These are phyloP conservation scores for Samsoniella hepiali DNA, from an alignment of 2,329 filamentous ascomycete genomes.

Conservation along the genomic window DNA sequence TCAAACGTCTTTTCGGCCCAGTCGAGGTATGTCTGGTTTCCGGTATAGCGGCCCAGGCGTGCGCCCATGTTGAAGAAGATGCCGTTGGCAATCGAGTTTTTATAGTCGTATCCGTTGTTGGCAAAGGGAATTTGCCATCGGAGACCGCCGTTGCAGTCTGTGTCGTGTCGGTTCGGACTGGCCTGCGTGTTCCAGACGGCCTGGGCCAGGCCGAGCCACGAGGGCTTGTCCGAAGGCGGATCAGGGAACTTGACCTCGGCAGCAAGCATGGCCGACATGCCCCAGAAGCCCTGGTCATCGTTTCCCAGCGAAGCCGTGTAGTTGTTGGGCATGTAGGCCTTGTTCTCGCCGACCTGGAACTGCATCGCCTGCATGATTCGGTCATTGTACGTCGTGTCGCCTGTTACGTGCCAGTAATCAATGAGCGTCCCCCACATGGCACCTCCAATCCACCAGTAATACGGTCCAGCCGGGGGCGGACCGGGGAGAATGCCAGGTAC, in stretches of 20 bases:
- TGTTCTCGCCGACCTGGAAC: conserved; percentile 50
- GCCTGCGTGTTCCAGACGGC: conserved; percentile 61
- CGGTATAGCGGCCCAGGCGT: conserved; percentile 67
- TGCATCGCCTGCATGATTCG: conserved; percentile 49
- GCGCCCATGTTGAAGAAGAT: conserved; percentile 65
- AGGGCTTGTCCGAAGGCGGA: conserved; percentile 45
- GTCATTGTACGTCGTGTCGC: conserved; percentile 56
- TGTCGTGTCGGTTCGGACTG: conserved; percentile 55
- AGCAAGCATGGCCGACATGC: conserved; percentile 59
- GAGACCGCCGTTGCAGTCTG: conserved; percentile 57
- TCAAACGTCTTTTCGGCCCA: conserved; percentile 63
- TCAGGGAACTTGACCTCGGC: conserved; percentile 57
- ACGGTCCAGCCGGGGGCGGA: conserved; percentile 44
- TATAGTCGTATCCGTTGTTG: conserved; percentile 76
- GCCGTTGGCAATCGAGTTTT: conserved; percentile 60
- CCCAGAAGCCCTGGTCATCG: conserved; percentile 67
- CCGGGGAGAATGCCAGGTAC: conserved; percentile 48
- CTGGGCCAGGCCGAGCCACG: conserved; percentile 57
- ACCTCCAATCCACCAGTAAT: conserved; percentile 67
- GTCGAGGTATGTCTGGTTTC: conserved; percentile 60
- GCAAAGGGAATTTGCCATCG: conserved; percentile 75
- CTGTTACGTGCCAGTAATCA: conserved; percentile 63
- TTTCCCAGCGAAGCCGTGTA: conserved; percentile 54
- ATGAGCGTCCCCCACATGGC: conserved; percentile 61
- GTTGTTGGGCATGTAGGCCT: conserved; percentile 56